phyloP scores from a whole-genome alignment of 495 filamentous ascomycete species.

The Neurospora africana region DNA sequence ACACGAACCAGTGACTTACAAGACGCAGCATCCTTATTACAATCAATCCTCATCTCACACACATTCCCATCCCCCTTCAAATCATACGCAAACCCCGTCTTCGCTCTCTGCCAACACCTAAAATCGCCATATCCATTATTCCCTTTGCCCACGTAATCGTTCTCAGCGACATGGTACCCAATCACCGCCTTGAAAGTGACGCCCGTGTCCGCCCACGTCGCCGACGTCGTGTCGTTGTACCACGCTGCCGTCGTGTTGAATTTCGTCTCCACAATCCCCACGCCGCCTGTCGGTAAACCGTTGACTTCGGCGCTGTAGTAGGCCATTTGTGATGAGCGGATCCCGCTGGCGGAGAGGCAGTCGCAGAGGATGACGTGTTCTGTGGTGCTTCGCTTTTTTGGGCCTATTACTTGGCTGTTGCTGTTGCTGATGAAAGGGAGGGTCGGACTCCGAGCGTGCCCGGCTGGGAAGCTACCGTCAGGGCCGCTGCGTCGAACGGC shows the following conservation, averaged over 20 bases:
- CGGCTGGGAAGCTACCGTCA: neutral
- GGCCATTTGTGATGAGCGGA: neutral
- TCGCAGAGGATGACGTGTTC: neutral
- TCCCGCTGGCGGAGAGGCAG: neutral
- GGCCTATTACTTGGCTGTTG: neutral
- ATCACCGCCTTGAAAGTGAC: constrained; percentile 19
- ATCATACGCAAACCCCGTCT: constrained; percentile 5
- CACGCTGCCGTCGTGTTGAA: neutral
- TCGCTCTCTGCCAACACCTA: constrained; percentile 25
- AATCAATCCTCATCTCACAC: constrained; percentile 27
- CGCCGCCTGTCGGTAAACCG: neutral
- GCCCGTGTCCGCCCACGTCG: neutral
- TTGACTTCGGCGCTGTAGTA: neutral
- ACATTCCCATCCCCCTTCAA: constrained; percentile 18
- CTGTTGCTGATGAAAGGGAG: neutral
- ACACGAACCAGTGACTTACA: constrained; percentile 10
- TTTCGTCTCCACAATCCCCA: neutral
- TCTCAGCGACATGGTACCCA: constrained; percentile 18
- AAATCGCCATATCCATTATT: constrained; percentile 29
- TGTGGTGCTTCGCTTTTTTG: neutral
- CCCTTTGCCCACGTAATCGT: constrained; percentile 25
- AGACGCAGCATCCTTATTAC: constrained; percentile 20
- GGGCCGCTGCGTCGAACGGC: neutral
- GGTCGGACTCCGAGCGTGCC: neutral
- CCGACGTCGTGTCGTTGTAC: neutral